Evolutionary conservation across 192 early-diverging fungal genomes (phyloP).

Genomic region (Backusella morwellensis): DNA sequence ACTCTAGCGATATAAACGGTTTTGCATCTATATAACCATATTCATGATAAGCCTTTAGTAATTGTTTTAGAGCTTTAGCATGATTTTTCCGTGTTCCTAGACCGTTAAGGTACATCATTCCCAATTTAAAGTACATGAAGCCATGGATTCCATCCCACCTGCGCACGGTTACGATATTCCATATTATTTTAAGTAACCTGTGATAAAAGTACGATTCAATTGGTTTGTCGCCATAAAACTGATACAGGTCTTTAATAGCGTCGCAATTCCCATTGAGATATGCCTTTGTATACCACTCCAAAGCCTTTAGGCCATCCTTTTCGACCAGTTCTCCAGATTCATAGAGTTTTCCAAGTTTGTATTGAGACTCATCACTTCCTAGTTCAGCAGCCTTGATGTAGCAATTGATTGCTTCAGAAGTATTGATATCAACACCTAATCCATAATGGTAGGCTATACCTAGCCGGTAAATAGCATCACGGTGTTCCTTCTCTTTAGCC

Average conservation of each 20-base stretch:
- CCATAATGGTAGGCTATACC: background rate
- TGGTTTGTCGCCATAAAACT: background rate
- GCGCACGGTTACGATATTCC: background rate
- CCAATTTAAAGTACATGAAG: background rate
- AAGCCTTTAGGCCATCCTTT: background rate
- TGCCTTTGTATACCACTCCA: background rate
- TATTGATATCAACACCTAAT: background rate
- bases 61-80: background rate
- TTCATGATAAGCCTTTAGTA: background rate
- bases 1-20: background rate
- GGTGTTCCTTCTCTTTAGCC: background rate
- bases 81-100: background rate
- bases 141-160: background rate
- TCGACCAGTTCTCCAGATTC: background rate
- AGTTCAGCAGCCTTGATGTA: background rate
- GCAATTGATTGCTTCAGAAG: background rate
- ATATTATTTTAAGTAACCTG: background rate
- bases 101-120: background rate
- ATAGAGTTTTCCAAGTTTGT: background rate
- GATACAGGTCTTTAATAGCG: background rate
- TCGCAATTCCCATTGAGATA: background rate
- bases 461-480: background rate
- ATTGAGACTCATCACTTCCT: background rate
- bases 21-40: background rate
- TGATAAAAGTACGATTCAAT: background rate